These are phyloP conservation scores for Trichocomaceae sp. DNA, from an alignment of 2,329 filamentous ascomycete genomes.

Conservation along the genomic window DNA sequence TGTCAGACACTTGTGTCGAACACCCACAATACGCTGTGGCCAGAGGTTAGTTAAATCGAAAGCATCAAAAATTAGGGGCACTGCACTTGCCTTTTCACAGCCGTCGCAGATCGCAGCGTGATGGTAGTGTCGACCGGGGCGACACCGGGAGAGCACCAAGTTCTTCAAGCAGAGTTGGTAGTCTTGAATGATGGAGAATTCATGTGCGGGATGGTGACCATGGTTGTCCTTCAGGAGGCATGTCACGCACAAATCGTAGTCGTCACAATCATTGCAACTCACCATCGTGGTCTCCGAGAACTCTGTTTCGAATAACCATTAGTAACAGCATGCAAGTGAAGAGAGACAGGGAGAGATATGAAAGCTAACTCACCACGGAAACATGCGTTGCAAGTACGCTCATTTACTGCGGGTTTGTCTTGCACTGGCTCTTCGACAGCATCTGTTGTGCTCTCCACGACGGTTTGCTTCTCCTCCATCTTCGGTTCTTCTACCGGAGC, in stretches of 20 bases:
- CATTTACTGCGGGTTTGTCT: conserved; percentile 10
- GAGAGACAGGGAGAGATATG: background rate
- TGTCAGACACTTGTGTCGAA: conserved; percentile 92
- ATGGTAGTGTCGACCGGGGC: conserved; percentile 68
- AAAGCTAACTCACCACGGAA: conserved; percentile 47
- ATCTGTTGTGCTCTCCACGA: conserved; percentile 4
- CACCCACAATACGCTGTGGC: conserved; percentile 65
- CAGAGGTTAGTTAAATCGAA: conserved; percentile 17
- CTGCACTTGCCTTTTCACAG: conserved; percentile 61
- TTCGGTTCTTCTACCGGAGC: conserved; percentile 7
- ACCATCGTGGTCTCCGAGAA: conserved; percentile 73
- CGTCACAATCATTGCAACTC: conserved; percentile 75
- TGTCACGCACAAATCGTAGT: conserved; percentile 82
- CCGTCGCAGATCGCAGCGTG: conserved; percentile 93
- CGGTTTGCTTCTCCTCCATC: conserved; percentile 15
- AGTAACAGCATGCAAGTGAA: background rate
- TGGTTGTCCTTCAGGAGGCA: conserved; percentile 74
- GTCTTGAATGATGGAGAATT: conserved; percentile 54
- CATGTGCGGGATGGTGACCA: conserved; percentile 84
- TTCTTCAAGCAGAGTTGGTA: conserved; percentile 54
- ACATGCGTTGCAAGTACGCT: conserved; percentile 58
- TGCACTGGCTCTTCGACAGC: conserved; percentile 14
- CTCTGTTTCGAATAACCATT: conserved; percentile 42
- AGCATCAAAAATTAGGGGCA: conserved; percentile 1
- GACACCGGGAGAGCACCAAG: conserved; percentile 61